Base-by-base conservation (phyloP, 306 rosid genomes). In the Sicyos edulis region DNA sequence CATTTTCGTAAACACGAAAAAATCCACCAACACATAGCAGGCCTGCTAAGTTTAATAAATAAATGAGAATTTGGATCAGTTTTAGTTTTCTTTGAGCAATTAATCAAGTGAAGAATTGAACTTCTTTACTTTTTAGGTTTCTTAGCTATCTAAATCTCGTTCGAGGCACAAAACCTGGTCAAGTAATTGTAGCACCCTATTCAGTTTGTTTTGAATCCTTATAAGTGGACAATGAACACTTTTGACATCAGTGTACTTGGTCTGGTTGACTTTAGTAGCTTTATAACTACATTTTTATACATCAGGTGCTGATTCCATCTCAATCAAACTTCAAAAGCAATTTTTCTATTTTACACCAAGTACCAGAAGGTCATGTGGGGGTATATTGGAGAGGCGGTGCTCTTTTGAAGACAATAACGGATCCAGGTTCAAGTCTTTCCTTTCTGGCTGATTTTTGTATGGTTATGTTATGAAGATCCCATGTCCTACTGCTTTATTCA, bases 301-400 rank as follows among this genome's bases (percentile, higher is more conserved):
- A 70, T 83, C 78, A 93, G 98, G 57, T 82, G 59, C 61, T 83
- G 80, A 64, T 93, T 76, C 85, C 90, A 50, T 69, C 96, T 3
- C 60, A 81, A 45, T 68, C 96, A 74, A 45, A 71, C 73, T 49
- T 73, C 26, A 72, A 51, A 76, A 83, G 73, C 78, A 55, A 79
- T 68, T 49, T 90, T 24, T 73, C 97, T 32, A 49, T 90, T 77
- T 42, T 93, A 80, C 98, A 93, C 85, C 98, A 93, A 88, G 97
- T 93, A 59, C 98, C 96, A 0, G 98, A 93, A 82, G 98, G 98
- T 40, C 96, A 93, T 76, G 98, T 90, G 6, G 97, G 98, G 49
- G 98, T 80, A 59, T 93, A 93, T 76, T 93, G 98, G 98, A 86
- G 87, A 80, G 97, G 98, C 73, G 98, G 98, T 51, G 97, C 98